phyloP scores from a whole-genome alignment of 768 basidiomycete genomes.

The Lentinula raphanica region DNA sequence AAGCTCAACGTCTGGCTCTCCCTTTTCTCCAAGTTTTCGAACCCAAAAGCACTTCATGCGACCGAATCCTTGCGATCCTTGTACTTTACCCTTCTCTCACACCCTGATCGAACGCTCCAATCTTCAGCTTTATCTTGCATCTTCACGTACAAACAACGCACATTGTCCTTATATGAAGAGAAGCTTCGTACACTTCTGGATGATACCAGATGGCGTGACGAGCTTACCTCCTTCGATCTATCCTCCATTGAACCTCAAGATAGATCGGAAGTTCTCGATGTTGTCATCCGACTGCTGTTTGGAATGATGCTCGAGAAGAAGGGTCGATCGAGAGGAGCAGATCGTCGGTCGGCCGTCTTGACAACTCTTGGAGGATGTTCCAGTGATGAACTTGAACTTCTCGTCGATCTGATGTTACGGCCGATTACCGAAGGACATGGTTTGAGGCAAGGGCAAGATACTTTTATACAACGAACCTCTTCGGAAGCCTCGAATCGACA shows the following conservation, averaged over 20 bases:
- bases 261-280: constrained; percentile 61
- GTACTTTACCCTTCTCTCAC: constrained; percentile 74
- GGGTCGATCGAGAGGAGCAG: constrained; percentile 62
- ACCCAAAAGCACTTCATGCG: constrained; percentile 83
- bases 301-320: constrained; percentile 82
- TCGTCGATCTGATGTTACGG: constrained; percentile 85
- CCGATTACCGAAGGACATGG: constrained; percentile 43
- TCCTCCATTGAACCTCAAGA: constrained; percentile 46
- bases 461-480: constrained; percentile 9
- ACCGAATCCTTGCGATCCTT: constrained; percentile 58
- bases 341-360: constrained; percentile 72
- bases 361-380: constrained; percentile 63
- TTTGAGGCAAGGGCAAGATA: constrained; percentile 21
- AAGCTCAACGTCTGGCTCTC: constrained; percentile 75
- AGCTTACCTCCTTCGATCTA: constrained; percentile 68
- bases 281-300: constrained; percentile 73
- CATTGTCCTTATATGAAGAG: constrained; percentile 53
- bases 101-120: constrained; percentile 80
- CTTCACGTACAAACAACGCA: constrained; percentile 72
- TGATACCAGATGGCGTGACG: constrained; percentile 85
- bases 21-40: constrained; percentile 84
- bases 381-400: constrained; percentile 64
- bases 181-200: constrained; percentile 70
- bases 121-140: constrained; percentile 70
- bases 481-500: constrained; percentile 50